Conservation (phyloP, 345 rosid genomes). For the Lepidium sativum region DNA sequence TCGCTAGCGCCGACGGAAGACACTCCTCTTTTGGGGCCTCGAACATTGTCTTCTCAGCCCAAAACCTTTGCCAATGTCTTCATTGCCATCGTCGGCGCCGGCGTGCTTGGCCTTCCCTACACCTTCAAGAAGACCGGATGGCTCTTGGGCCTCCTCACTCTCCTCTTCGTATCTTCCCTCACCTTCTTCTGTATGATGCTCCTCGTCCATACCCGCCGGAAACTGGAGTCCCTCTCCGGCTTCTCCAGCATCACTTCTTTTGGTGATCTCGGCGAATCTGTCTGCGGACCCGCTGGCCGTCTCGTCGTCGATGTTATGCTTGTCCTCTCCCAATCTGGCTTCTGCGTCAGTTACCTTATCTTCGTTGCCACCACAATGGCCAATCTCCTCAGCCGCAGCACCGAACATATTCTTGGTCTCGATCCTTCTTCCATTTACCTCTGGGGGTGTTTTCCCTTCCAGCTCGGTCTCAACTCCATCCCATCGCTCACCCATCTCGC, state of each 20-base stretch:
- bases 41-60: conserved; percentile 40
- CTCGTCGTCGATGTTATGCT: conserved; percentile 51
- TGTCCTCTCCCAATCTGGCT: conserved; percentile 63
- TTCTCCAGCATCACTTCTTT: conserved; percentile 53
- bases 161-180: conserved; percentile 40
- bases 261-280: conserved; percentile 56
- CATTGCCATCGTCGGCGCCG: conserved; percentile 6
- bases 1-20: conserved; percentile 33
- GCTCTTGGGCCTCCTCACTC: conserved; percentile 51
- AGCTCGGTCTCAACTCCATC: conserved; percentile 62
- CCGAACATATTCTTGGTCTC: conserved; percentile 35
- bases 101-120: conserved; percentile 3
- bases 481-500: conserved; percentile 62
- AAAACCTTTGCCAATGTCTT: conserved; percentile 33
- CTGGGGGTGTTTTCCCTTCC: conserved; percentile 72
- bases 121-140: conserved; percentile 67
- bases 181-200: conserved; percentile 72
- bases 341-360: conserved; percentile 60
- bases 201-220: conserved; percentile 54
- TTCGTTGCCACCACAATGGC: conserved; percentile 56
- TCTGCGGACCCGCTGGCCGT: conserved; percentile 49
- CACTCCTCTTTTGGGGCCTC: conserved; percentile 30
- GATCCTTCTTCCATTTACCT: conserved; percentile 42
- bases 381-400: conserved; percentile 25
- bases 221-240: conserved; percentile 42